Percentiles rank a stretch among this genome's conserved stretches.
Conservation (phyloP, 192 early-diverging fungal species). For the Gonapodya sp. region DNA sequence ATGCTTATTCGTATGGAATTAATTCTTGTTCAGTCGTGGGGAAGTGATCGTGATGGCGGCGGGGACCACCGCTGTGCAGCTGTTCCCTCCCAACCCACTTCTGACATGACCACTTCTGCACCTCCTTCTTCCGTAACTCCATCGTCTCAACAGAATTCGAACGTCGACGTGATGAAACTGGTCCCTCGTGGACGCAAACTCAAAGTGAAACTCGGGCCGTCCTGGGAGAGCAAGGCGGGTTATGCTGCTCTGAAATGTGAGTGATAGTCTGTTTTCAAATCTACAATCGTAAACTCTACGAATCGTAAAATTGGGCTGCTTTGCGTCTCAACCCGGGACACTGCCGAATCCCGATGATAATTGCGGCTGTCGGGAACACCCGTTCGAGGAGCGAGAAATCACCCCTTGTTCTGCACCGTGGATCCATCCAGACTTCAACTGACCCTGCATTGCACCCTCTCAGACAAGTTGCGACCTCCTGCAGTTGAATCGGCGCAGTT, state of each 20-base stretch:
- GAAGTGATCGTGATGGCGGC: background rate
- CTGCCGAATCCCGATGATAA: no score
- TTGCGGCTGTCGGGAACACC: no score
- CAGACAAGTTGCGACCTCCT: background rate
- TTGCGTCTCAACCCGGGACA: no score
- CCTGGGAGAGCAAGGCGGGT: background rate
- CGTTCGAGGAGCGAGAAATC: no score
- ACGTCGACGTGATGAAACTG: background rate
- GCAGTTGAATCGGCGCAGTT: background rate
- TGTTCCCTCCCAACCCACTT: background rate
- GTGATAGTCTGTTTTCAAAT: background rate
- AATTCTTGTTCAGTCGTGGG: background rate
- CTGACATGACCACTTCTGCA: background rate
- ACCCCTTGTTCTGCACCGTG: no score
- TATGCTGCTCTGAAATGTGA: background rate
- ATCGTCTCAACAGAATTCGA: no score
- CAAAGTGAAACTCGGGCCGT: background rate
- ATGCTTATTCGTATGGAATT: background rate
- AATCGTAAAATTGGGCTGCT: no score
- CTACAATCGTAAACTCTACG: background rate
- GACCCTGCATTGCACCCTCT: no score
- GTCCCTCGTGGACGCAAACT: background rate
- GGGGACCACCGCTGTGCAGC: background rate
- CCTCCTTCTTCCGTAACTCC: background rate
- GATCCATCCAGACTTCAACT: no score